Conservation (phyloP, 169 alveolate genomes). For the Cryptosporidium canis region DNA sequence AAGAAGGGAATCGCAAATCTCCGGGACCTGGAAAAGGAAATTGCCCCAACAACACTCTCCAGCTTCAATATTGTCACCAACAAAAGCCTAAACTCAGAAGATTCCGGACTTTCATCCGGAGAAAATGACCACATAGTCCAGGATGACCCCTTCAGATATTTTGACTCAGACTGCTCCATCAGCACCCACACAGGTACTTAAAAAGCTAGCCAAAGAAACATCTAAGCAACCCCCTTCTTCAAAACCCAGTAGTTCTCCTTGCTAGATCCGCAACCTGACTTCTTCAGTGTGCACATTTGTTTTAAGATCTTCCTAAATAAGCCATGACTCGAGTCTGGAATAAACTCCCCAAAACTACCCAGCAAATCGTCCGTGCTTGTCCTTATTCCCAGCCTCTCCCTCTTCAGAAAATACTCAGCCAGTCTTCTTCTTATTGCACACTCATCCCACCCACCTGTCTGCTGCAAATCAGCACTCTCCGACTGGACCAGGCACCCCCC, state of each 20-base stretch:
- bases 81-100: background rate
- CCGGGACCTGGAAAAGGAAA: background rate
- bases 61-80: background rate
- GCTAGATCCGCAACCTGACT: background rate
- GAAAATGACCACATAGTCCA: background rate
- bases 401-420: constrained; percentile 33
- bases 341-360: constrained; percentile 38
- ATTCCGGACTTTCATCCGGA: background rate
- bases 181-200: constrained; percentile 61
- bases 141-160: constrained; percentile 49
- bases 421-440: constrained; percentile 30
- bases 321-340: constrained; percentile 44
- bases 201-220: background rate
- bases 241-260: constrained; percentile 35
- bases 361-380: constrained; percentile 64
- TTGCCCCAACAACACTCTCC: background rate
- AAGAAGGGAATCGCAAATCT: background rate
- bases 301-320: constrained; percentile 35
- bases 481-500: background rate
- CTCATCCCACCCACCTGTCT: constrained; percentile 18
- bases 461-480: background rate
- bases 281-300: constrained; percentile 12
- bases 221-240: background rate
- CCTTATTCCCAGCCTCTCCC: constrained; percentile 47
- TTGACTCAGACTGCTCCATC: constrained; percentile 63